Percentiles rank a stretch among this genome's conserved stretches.
Conservation (phyloP, 495 filamentous ascomycete species). For the Aspergillus ellipticus region DNA sequence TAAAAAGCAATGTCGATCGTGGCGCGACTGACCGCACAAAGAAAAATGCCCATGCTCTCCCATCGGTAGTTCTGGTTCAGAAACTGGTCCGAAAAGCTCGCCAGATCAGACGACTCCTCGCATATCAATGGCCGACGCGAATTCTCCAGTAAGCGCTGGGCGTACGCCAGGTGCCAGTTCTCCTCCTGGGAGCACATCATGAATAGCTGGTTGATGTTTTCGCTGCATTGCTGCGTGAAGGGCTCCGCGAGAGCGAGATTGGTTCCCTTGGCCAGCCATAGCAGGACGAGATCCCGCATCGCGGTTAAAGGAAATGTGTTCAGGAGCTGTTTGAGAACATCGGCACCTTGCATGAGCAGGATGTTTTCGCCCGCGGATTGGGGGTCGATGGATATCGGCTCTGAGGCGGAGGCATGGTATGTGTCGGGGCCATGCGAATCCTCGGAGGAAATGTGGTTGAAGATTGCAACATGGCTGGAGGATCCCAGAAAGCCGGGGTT, state of each 20-base stretch:
- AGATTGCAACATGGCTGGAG: conserved; percentile 42
- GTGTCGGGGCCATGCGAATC: conserved; percentile 6
- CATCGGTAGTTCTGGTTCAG: conserved; percentile 33
- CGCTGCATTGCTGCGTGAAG: conserved; percentile 25
- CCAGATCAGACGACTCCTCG: conserved; percentile 18
- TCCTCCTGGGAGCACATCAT: conserved; percentile 18
- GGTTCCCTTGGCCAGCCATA: conserved; percentile 33
- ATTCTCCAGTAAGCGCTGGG: conserved; percentile 31
- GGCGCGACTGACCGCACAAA: conserved; percentile 34
- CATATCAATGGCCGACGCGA: conserved; percentile 28
- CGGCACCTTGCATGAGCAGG: conserved; percentile 19
- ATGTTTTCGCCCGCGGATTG: background rate
- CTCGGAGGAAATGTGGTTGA: conserved; percentile 32
- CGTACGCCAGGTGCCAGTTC: conserved; percentile 29
- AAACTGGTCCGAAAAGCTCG: conserved; percentile 31
- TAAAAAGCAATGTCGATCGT: conserved; percentile 34
- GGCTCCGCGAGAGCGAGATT: conserved; percentile 35
- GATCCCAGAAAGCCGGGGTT: conserved; percentile 43
- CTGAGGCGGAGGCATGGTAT: background rate
- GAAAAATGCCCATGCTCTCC: conserved; percentile 42
- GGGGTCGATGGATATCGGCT: background rate
- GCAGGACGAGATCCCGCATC: conserved; percentile 28
- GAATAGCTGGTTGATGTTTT: conserved; percentile 26
- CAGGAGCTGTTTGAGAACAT: conserved; percentile 25
- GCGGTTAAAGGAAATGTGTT: conserved; percentile 20